Evolutionary conservation across 2,329 filamentous ascomycete species (phyloP).

Genomic region (Nemania abortiva): DNA sequence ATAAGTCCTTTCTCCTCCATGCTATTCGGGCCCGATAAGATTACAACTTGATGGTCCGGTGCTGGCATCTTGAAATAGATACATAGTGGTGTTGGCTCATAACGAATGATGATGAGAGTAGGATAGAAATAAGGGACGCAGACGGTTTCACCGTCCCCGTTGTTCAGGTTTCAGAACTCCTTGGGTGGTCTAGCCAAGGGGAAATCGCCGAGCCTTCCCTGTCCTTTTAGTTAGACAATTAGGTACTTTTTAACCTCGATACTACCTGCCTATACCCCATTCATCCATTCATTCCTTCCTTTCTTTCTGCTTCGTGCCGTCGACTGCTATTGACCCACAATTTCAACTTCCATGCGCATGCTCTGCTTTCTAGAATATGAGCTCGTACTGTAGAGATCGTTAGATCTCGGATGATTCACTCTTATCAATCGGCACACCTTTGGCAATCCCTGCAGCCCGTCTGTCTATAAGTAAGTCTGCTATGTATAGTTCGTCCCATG

Average conservation of each 20-base stretch:
- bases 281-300: no score
- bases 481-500: constrained; percentile 21
- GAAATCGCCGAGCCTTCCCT: constrained; percentile 5
- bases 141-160: constrained; percentile 24
- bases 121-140: constrained; percentile 16
- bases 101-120: constrained; percentile 14
- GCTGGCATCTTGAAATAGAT: neutral
- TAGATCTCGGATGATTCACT: neutral
- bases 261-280: neutral
- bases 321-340: neutral
- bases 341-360: neutral
- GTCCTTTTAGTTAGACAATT: neutral
- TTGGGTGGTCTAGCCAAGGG: neutral
- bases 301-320: constrained; percentile 9
- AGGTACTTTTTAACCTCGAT: neutral
- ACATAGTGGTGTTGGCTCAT: constrained; percentile 2
- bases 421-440: neutral
- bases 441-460: neutral
- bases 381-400: neutral
- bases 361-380: neutral
- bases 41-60: neutral
- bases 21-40: neutral
- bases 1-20: neutral
- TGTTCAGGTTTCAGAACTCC: constrained; percentile 32
- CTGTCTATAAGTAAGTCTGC: neutral